These are phyloP conservation scores for Vicia faba DNA, from an alignment of 306 rosid species.

Conservation along the genomic window DNA sequence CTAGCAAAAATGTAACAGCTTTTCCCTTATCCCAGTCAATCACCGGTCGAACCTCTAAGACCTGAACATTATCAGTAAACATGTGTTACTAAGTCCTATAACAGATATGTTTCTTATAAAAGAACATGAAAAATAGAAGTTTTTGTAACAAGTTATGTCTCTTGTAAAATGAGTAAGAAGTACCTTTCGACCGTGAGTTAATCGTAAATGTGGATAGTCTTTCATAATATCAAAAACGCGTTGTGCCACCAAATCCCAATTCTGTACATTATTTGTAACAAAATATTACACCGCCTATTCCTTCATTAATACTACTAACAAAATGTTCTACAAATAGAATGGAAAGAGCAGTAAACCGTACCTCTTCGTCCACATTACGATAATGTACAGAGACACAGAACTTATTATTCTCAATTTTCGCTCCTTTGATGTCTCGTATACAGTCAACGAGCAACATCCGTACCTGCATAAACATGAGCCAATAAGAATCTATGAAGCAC, in stretches of 20 bases:
- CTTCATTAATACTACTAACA: background rate
- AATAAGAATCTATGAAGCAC: conserved; percentile 17
- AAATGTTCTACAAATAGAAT: background rate
- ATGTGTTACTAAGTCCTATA: conserved; percentile 1
- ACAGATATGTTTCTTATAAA: conserved; percentile 1
- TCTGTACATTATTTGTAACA: conserved; percentile 50
- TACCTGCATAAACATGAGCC: conserved; percentile 58
- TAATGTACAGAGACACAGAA: conserved; percentile 94
- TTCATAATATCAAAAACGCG: conserved; percentile 62
- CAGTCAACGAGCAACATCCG: conserved; percentile 53
- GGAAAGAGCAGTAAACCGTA: conserved; percentile 30
- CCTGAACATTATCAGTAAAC: conserved; percentile 48
- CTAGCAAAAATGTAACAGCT: conserved; percentile 88
- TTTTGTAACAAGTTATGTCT: background rate
- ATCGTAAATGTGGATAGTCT: conserved; percentile 61
- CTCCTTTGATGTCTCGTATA: conserved; percentile 71
- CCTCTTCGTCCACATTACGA: conserved; percentile 87
- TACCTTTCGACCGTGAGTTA: conserved; percentile 96
- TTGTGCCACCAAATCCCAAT: conserved; percentile 68
- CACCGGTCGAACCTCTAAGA: conserved; percentile 90
- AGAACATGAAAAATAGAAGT: conserved; percentile 57
- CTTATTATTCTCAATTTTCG: conserved; percentile 79
- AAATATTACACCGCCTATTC: background rate
- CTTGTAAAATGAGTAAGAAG: background rate
- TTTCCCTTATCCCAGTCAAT: conserved; percentile 96